These are phyloP conservation scores for Aspergillus sp. DNA, from an alignment of 2,329 filamentous ascomycete genomes.

Conservation along the genomic window DNA sequence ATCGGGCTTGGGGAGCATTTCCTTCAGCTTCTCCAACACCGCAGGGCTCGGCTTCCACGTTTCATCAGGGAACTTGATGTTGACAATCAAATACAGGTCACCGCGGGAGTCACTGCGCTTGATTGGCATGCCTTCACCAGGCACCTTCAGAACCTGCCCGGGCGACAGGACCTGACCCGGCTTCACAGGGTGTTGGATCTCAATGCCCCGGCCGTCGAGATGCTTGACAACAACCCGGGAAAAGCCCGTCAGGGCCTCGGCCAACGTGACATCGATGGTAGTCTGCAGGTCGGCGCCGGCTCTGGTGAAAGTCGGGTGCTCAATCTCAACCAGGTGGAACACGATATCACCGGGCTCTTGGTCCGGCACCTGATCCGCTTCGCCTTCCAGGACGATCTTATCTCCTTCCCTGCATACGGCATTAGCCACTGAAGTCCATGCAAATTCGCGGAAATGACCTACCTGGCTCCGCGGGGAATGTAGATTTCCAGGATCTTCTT, in stretches of 20 bases:
- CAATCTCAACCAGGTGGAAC: slow-evolving; percentile 79
- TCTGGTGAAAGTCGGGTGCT: slow-evolving; percentile 77
- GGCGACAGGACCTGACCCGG: slow-evolving; percentile 80
- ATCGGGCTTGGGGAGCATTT: slow-evolving; percentile 68
- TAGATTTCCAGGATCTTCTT: slow-evolving; percentile 96
- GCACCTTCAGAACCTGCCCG: slow-evolving; percentile 78
- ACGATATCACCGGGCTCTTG: slow-evolving; percentile 90
- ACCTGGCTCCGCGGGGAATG: slow-evolving; percentile 80
- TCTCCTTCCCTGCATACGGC: slow-evolving; percentile 65
- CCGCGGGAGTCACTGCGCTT: slow-evolving; percentile 82
- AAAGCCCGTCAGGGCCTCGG: slow-evolving; percentile 84
- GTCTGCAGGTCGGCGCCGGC: slow-evolving; percentile 82
- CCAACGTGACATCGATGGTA: slow-evolving; percentile 74
- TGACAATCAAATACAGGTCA: slow-evolving; percentile 81
- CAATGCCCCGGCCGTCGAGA: slow-evolving; percentile 87
- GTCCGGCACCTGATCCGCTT: slow-evolving; percentile 88
- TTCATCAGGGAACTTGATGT: slow-evolving; percentile 84
- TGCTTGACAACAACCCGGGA: slow-evolving; percentile 87
- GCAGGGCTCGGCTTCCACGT: slow-evolving; percentile 76
- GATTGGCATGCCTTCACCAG: slow-evolving; percentile 89
- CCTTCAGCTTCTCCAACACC: slow-evolving; percentile 66
- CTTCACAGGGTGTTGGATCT: slow-evolving; percentile 70
- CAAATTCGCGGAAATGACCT: slow-evolving; percentile 14
- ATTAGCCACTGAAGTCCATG: slow-evolving; percentile 4
- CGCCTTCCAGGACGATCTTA: slow-evolving; percentile 83